Base-by-base conservation (phyloP, 495 filamentous ascomycete genomes). In the Neurospora intermedia region DNA sequence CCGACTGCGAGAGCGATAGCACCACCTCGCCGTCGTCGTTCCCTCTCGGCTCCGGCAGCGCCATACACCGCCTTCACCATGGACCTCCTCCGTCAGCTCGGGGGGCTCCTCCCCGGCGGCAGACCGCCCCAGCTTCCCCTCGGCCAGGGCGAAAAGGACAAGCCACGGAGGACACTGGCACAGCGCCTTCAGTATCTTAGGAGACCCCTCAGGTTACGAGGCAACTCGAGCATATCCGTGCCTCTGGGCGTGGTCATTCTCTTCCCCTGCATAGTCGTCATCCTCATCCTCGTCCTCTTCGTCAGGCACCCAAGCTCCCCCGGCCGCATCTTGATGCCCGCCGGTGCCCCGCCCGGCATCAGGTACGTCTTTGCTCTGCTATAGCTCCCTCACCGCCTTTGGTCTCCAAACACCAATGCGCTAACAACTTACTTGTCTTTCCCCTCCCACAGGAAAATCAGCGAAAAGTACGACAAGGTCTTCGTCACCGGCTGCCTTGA, bases 391-490 rank as follows among this genome's bases (percentile, higher is more conserved):
- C 54, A 66, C 54, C 54, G 54, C 54, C 54, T 66, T 35, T 39
- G 69, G 39, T 71, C 40, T 23, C 13, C 27, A 16, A 16, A 15
- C 41, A 42, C 7, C 41, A 42, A 23, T 46, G 15, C 41, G 43
- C 38, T 76, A 48, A 78, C 73, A 70, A 16, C 43, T 42, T 31
- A 16, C 43, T 45, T 31, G 20, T n/a, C 43, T 20, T 59, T 6
- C 20, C 11, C 46, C 46, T 10, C 18, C 18, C 71, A 79, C 80
- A 98, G 95, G 75, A 96, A 93, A 89, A 99, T 99, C 76, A 97
- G 92, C 83, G 96, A 99, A 83, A 91, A 94, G 76, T 87, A 97
- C 82, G 96, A 99, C 84, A 97, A 96, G 81, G 94, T 97, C 70
- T 99, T 99, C 78, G 92, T 92, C 59, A 92, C 90, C 10, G 96